phyloP scores from a whole-genome alignment of 2,329 filamentous ascomycete species.

The Ophiostoma sp. region DNA sequence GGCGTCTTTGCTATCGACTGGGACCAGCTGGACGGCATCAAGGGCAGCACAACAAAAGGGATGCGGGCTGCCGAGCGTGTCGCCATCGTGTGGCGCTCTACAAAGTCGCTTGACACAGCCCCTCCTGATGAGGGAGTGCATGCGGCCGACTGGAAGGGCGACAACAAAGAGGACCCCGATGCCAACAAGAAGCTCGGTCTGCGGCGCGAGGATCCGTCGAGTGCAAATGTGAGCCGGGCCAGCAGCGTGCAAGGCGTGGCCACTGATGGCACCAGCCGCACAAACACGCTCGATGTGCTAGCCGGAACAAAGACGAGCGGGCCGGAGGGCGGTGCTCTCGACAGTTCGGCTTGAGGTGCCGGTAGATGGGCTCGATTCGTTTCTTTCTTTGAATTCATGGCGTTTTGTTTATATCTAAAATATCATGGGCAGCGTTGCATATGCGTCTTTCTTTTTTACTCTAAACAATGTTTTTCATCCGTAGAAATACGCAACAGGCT shows the following conservation, averaged over 20 bases:
- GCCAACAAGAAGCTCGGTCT: constrained; percentile 63
- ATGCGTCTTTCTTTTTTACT: background rate
- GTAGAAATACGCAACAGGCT: background rate
- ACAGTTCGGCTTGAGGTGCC: background rate
- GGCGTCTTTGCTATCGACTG: constrained; percentile 58
- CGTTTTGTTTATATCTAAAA: background rate
- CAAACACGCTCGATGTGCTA: constrained; percentile 22
- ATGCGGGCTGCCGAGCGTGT: constrained; percentile 74
- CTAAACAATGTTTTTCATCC: background rate
- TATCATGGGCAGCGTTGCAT: background rate
- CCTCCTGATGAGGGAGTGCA: constrained; percentile 27
- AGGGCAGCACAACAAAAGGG: constrained; percentile 79
- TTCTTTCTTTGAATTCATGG: background rate
- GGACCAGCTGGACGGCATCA: constrained; percentile 84
- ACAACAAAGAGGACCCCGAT: constrained; percentile 42
- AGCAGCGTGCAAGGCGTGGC: constrained; percentile 56
- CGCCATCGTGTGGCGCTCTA: constrained; percentile 73
- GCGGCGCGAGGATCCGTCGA: constrained; percentile 58
- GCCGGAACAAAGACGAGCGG: constrained; percentile 33
- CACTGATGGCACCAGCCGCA: constrained; percentile 13
- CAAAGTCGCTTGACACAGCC: constrained; percentile 29
- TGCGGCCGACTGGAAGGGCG: constrained; percentile 71
- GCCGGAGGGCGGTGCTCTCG: constrained; percentile 28
- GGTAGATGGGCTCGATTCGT: background rate
- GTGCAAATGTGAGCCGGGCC: constrained; percentile 63